Percentiles rank a stretch among this genome's conserved stretches.
Conservation (phyloP, 2,329 filamentous ascomycete species). For the Fusarium poae region DNA sequence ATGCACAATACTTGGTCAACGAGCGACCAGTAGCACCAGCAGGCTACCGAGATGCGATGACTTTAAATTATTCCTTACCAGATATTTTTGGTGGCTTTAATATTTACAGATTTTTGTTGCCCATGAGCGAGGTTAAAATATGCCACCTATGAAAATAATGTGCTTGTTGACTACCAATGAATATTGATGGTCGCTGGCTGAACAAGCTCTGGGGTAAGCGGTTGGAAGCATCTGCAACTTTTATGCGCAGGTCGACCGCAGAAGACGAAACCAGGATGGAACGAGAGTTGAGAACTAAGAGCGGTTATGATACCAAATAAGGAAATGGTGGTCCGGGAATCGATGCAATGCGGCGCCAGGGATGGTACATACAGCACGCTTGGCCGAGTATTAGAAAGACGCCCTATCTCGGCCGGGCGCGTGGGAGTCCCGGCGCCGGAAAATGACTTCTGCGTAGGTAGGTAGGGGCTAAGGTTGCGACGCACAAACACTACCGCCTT, state of each 20-base stretch:
- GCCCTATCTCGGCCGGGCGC: slow-evolving; percentile 43
- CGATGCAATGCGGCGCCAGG: slow-evolving; percentile 42
- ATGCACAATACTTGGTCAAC: neutral
- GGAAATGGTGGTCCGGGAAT: slow-evolving; percentile 47
- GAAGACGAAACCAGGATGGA: slow-evolving; percentile 42
- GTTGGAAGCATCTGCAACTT: slow-evolving; percentile 38
- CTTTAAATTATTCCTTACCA: neutral
- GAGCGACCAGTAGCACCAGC: neutral
- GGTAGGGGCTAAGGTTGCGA: slow-evolving; percentile 24
- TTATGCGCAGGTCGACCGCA: slow-evolving; percentile 38
- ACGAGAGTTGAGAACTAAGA: slow-evolving; percentile 37
- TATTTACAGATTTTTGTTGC: slow-evolving; percentile 55
- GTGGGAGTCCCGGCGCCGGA: slow-evolving; percentile 38
- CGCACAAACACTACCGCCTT: slow-evolving; percentile 33
- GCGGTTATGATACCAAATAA: slow-evolving; percentile 45
- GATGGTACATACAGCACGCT: slow-evolving; percentile 34
- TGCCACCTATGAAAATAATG: neutral
- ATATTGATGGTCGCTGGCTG: slow-evolving; percentile 33
- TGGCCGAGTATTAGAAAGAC: slow-evolving; percentile 37
- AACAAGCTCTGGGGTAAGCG: slow-evolving; percentile 36
- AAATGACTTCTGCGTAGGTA: slow-evolving; percentile 8
- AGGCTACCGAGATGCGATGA: slow-evolving; percentile 1
- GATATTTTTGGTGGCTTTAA: neutral
- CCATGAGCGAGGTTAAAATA: slow-evolving; percentile 25
- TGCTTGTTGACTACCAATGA: neutral